Base-by-base conservation (phyloP, 2,329 filamentous ascomycete genomes). In the Epichloe brachyelytri region DNA sequence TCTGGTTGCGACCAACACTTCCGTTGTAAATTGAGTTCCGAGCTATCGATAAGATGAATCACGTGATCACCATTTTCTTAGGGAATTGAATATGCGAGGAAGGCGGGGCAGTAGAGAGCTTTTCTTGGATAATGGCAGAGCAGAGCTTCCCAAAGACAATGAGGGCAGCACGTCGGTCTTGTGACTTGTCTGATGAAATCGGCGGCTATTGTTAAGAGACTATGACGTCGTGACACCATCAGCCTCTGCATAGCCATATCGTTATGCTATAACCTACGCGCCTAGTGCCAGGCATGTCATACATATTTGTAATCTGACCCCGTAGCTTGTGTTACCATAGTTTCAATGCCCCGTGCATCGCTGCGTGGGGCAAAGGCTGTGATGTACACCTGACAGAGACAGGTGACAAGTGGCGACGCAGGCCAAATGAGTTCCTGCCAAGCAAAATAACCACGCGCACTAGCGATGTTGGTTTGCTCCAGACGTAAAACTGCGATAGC, bases 21-120 rank as follows among this genome's bases (percentile, higher is more conserved):
- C 5, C n/a, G 2, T 4, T 22, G 34, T 46, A 15, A 15, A 22
- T 33, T 26, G 12, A 38, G 20, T 39, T 37, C 14, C 15, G 5
- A 20, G 10, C 15, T 51, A 54, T 54, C 52, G 52, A 54, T 54
- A 51, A 40, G 1, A 6, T 1, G 0, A 4, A 12, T 51, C 52
- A 53, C 52, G 52, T 53, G 52, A 51, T 22, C 1, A 0, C 10
- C 4, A 14, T 36, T 2, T 22, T 36, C 6, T 15, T 8, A 8
- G 33, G n/a, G n/a, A n/a, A n/a, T 53, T 19, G 51, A 49, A 53
- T 49, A 53, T 53, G 49, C 52, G 51, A 19, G 37, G 40, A 51
- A 53, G 48, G 26, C 49, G 20, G 41, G 50, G 41, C 34, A 47
- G 20, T 22, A n/a, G 37, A 26, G 19, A 8, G 30, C 34, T 53